Conservation (phyloP, 169 alveolate genomes). For the Eimeria sp. region DNA sequence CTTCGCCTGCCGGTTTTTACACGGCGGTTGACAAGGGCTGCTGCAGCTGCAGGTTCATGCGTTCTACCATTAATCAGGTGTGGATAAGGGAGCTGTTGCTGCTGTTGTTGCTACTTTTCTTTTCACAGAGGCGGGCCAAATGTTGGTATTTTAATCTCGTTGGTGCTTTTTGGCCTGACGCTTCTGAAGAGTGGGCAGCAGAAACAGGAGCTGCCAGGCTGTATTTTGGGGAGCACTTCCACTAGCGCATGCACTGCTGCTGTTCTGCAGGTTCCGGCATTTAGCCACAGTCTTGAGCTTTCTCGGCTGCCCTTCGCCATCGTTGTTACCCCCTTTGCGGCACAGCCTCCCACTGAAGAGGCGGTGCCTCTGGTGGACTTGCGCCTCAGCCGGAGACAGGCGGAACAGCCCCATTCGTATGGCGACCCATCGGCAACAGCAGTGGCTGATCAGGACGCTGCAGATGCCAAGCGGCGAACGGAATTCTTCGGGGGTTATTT, state of each 20-base stretch:
- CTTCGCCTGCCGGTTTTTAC: conserved; percentile 51
- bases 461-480: background rate
- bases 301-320: conserved; percentile 70
- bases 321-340: conserved; percentile 79
- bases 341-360: conserved; percentile 71
- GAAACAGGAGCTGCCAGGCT: background rate
- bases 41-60: conserved; percentile 81
- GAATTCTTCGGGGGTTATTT: conserved; percentile 8
- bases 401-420: background rate
- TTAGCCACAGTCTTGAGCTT: conserved; percentile 70
- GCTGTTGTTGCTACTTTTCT: conserved; percentile 13
- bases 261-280: conserved; percentile 73
- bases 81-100: background rate
- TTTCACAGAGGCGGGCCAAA: background rate
- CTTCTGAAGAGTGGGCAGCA: background rate
- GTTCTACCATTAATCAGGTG: conserved; percentile 76
- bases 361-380: conserved; percentile 71
- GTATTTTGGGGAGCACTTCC: background rate
- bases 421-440: background rate
- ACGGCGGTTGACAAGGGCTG: conserved; percentile 81
- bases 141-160: background rate
- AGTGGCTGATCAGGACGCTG: conserved; percentile 8
- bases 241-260: background rate
- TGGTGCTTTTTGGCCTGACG: background rate
- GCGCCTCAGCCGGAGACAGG: conserved; percentile 23